Evolutionary conservation across 2,329 filamentous ascomycete genomes (phyloP).

Genomic region (Diplodia intermedia): DNA sequence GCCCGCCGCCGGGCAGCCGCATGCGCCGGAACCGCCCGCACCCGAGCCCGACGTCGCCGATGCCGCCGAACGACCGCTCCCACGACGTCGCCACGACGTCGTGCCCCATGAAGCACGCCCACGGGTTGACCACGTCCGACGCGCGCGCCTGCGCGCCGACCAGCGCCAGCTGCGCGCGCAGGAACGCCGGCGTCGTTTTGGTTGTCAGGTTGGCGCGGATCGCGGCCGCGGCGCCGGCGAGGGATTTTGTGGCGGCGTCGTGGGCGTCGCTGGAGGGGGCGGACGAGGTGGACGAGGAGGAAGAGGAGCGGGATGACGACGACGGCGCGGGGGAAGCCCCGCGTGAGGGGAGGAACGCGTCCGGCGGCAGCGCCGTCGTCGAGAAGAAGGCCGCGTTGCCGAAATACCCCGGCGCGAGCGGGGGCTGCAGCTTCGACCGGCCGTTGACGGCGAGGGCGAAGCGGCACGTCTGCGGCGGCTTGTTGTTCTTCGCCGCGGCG

Average conservation of each 20-base stretch:
- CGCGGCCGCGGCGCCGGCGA: background rate
- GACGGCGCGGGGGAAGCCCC: no score
- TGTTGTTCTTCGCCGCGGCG: background rate
- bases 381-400: slow-evolving; percentile 17
- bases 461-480: background rate
- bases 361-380: background rate
- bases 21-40: slow-evolving; percentile 4
- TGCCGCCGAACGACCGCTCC: slow-evolving; percentile 6
- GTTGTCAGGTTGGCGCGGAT: background rate
- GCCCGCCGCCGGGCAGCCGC: slow-evolving; percentile 2
- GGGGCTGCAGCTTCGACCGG: slow-evolving; percentile 1
- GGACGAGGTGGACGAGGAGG: no score
- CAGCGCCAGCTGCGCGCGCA: slow-evolving; percentile 12
- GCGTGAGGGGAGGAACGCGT: background rate
- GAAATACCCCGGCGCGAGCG: background rate
- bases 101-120: background rate
- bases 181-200: background rate
- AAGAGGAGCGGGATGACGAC: no score
- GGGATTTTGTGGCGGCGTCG: background rate
- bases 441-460: slow-evolving; percentile 17
- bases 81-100: slow-evolving; percentile 7
- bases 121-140: slow-evolving; percentile 6
- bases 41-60: background rate
- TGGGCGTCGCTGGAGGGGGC: no score
- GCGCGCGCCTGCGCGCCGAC: background rate